Conservation (phyloP, 2,329 filamentous ascomycete species). For the Sclerotinia trifoliorum region DNA sequence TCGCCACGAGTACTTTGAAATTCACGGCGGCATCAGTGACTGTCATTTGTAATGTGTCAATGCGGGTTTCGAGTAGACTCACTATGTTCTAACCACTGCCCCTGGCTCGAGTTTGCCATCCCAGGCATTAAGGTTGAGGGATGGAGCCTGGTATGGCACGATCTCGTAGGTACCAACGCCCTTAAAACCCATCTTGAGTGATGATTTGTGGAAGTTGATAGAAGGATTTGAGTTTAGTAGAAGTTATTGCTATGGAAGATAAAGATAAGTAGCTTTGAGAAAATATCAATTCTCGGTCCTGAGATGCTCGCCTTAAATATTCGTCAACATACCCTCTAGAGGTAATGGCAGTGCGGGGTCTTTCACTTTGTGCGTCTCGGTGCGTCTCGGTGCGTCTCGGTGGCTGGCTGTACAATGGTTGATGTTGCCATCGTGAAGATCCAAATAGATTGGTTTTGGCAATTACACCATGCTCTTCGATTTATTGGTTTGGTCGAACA, state of each 20-base stretch:
- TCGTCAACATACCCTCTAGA: neutral
- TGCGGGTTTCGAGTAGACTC: neutral
- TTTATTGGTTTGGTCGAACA: neutral
- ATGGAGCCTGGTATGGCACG: conserved; percentile 13
- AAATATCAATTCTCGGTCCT: neutral
- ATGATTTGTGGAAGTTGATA: neutral
- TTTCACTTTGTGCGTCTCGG: neutral
- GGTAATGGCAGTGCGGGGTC: neutral
- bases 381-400: neutral
- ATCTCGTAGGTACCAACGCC: conserved; percentile 12
- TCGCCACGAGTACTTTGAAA: neutral
- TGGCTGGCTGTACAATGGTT: neutral
- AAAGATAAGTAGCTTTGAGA: neutral
- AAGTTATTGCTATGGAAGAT: neutral
- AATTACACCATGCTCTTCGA: neutral
- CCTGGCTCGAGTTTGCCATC: neutral
- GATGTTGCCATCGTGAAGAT: neutral
- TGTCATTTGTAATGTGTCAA: neutral
- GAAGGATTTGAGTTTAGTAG: neutral
- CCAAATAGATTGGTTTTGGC: neutral
- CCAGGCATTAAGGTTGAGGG: conserved; percentile 9
- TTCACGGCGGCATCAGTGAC: neutral
- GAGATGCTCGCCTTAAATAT: neutral
- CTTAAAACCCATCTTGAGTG: conserved; percentile 5
- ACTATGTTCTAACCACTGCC: conserved; percentile 12